A percentile compares a stretch with the other conserved stretches of the same genome.
These are phyloP conservation scores for Rhodosorus marinus DNA, from an alignment of 23 red algal species.

Conservation along the genomic window DNA sequence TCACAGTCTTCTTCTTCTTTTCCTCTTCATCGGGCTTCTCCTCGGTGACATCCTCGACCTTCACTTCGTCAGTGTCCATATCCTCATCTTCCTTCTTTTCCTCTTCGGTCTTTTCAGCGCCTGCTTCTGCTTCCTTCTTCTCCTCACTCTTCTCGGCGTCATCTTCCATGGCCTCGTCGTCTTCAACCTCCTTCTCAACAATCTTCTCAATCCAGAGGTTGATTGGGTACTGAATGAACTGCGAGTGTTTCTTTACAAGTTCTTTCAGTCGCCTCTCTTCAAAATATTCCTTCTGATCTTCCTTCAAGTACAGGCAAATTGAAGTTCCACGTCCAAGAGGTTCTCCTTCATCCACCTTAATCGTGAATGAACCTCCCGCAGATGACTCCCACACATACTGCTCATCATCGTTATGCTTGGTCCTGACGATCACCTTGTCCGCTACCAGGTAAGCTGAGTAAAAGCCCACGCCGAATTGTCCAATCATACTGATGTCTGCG, in stretches of 20 bases:
- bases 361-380: conserved; percentile 83
- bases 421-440: conserved; percentile 81
- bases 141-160: conserved; percentile 18
- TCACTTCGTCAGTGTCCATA: conserved; percentile 19
- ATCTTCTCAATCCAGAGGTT: conserved; percentile 73
- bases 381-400: conserved; percentile 94
- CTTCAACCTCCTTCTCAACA: conserved; percentile 84
- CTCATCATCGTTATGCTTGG: conserved; percentile 96
- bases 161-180: conserved; percentile 28
- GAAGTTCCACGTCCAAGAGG: conserved; percentile 78
- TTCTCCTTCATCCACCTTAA: conserved; percentile 42
- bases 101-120: conserved; percentile 19
- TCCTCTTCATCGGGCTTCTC: conserved; percentile 50
- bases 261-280: conserved; percentile 93
- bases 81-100: conserved; percentile 30
- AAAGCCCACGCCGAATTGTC: conserved; percentile 98
- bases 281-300: conserved; percentile 89
- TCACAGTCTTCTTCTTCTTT: conserved; percentile 89
- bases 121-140: not conserved
- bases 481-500: conserved; percentile 91
- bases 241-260: conserved; percentile 93
- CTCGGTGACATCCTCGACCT: conserved; percentile 75
- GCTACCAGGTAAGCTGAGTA: conserved; percentile 87
- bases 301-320: conserved; percentile 78
- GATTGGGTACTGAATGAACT: conserved; percentile 99